A percentile compares a stretch with the other conserved stretches of the same genome.
These are phyloP conservation scores for Lasiosphaeria ovina DNA, from an alignment of 495 filamentous ascomycete species.

Conservation along the genomic window DNA sequence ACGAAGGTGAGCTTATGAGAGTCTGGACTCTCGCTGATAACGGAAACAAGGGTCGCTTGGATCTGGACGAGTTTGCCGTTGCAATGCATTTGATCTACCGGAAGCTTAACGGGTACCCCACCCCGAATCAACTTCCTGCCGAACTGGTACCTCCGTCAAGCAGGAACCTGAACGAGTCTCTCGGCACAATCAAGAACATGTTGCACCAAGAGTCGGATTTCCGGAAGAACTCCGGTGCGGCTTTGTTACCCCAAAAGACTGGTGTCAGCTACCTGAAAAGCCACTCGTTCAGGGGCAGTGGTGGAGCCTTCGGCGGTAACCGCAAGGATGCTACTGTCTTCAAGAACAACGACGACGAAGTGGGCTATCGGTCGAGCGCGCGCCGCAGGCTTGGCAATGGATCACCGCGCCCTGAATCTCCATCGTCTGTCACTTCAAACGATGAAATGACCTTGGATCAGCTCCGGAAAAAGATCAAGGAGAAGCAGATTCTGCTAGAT, in stretches of 20 bases:
- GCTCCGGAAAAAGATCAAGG: constrained; percentile 86
- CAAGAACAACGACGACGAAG: constrained; percentile 88
- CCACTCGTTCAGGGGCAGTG: constrained; percentile 75
- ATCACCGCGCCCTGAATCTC: constrained; percentile 73
- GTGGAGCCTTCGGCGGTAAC: constrained; percentile 37
- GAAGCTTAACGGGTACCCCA: constrained; percentile 90
- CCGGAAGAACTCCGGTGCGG: constrained; percentile 77
- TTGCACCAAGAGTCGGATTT: constrained; percentile 86
- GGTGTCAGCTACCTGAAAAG: constrained; percentile 96
- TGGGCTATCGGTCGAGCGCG: constrained; percentile 92
- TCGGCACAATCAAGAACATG: constrained; percentile 88
- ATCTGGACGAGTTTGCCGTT: constrained; percentile 98
- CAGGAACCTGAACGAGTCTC: constrained; percentile 87
- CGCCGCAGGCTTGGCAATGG: constrained; percentile 76
- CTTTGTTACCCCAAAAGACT: constrained; percentile 90
- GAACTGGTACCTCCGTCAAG: constrained; percentile 96
- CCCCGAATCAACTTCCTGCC: constrained; percentile 86
- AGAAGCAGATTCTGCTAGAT: constrained; percentile 94
- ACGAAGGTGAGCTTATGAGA: constrained; percentile 82
- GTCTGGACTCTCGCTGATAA: constrained; percentile 96
- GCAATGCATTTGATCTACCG: constrained; percentile 99
- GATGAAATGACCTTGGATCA: constrained; percentile 87
- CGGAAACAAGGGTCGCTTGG: constrained; percentile 85
- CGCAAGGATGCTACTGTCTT: constrained; percentile 96
- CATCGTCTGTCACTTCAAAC: constrained; percentile 64